These are phyloP conservation scores for Colletotrichum melonis DNA, from an alignment of 2,329 filamentous ascomycete species.

Conservation along the genomic window DNA sequence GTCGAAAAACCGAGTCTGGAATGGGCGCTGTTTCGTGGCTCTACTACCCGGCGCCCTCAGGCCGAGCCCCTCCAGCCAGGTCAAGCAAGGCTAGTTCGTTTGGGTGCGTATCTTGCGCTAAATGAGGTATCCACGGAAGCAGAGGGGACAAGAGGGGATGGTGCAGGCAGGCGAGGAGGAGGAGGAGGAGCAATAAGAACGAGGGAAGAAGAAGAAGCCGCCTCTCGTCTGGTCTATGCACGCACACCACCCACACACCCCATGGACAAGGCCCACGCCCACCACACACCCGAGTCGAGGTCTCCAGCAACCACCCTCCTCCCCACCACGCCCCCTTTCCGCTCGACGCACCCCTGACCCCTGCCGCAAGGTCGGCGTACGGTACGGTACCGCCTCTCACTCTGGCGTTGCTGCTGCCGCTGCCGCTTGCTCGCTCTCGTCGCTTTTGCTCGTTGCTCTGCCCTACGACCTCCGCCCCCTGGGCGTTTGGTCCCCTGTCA, in stretches of 20 bases:
- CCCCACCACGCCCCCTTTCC: constrained; percentile 13
- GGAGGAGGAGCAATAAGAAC: constrained; percentile 17
- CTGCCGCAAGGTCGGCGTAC: constrained; percentile 20
- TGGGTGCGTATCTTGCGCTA: constrained; percentile 27
- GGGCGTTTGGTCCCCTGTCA: constrained; percentile 18
- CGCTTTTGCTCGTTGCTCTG: constrained; percentile 30
- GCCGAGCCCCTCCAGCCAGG: constrained; percentile 3
- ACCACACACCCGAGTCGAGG: constrained; percentile 5
- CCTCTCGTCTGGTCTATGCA: not conserved
- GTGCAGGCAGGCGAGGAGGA: not conserved
- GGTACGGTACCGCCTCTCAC: constrained; percentile 19
- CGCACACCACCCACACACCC: constrained; percentile 4
- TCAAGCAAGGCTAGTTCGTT: constrained; percentile 18
- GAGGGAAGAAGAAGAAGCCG: constrained; percentile 14
- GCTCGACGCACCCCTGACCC: constrained; percentile 7
- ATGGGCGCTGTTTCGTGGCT: constrained; percentile 29
- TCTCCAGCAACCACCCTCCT: not conserved
- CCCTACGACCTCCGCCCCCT: constrained; percentile 32
- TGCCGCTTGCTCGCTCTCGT: constrained; percentile 2
- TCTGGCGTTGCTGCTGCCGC: not conserved
- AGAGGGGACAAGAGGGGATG: not conserved
- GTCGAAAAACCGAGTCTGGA: constrained; percentile 18
- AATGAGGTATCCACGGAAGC: constrained; percentile 17
- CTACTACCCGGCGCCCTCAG: constrained; percentile 19
- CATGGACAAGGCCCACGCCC: not conserved